A percentile compares a stretch with the other conserved stretches of the same genome.
Evolutionary conservation across 1,139 yeast genomes (phyloP).

Genomic region (Nakaseomyces delphensis): DNA sequence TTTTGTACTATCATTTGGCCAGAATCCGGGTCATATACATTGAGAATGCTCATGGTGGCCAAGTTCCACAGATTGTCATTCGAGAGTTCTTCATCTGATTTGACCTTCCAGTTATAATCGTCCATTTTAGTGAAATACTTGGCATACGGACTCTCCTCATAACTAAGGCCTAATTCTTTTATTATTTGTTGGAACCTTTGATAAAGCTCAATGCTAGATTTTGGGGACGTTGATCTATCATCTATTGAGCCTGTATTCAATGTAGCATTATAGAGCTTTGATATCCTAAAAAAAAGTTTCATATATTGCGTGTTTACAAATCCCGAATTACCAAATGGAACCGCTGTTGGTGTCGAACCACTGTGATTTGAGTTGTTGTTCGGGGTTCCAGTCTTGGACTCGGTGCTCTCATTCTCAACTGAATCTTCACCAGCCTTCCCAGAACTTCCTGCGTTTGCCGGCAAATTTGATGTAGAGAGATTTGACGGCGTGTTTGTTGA

Average conservation of each 20-base stretch:
- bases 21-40: constrained; percentile 25
- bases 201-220: constrained; percentile 29
- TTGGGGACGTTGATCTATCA: constrained; percentile 27
- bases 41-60: constrained; percentile 22
- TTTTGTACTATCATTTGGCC: constrained; percentile 20
- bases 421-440: background rate
- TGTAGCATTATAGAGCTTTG: constrained; percentile 26
- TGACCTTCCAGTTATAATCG: constrained; percentile 26
- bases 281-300: constrained; percentile 20
- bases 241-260: constrained; percentile 21
- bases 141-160: constrained; percentile 28
- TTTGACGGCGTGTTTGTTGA: constrained; percentile 18
- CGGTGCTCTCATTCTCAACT: constrained; percentile 7
- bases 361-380: background rate
- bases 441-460: background rate
- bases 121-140: constrained; percentile 26
- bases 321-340: background rate
- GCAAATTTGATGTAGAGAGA: constrained; percentile 9
- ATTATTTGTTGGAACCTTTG: constrained; percentile 30
- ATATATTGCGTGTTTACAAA: constrained; percentile 15
- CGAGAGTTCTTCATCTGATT: constrained; percentile 23
- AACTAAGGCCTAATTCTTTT: constrained; percentile 27
- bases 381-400: constrained; percentile 6
- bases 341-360: background rate
- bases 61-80: constrained; percentile 28